A percentile compares a stretch with the other conserved stretches of the same genome.
Conservation (phyloP, 2,329 filamentous ascomycete species). For the Trichoderma guizhouense region DNA sequence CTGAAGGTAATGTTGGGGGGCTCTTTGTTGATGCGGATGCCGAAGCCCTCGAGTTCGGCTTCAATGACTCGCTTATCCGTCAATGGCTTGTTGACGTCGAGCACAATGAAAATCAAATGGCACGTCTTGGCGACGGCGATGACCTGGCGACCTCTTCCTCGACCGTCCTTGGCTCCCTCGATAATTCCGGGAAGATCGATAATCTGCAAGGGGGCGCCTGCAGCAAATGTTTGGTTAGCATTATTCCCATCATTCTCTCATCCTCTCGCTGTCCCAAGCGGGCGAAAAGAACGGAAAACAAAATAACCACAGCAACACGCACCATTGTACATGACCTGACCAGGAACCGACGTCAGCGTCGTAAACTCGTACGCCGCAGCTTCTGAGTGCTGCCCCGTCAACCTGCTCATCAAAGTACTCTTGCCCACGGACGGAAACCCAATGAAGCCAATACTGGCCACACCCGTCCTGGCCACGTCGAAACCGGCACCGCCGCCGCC, state of each 20-base stretch:
- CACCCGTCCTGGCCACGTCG: slow-evolving; percentile 95
- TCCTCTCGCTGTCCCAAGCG: background rate
- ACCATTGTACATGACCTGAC: slow-evolving; percentile 92
- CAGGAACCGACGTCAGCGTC: slow-evolving; percentile 93
- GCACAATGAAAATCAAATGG: slow-evolving; percentile 96
- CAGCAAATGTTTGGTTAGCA: slow-evolving; percentile 3
- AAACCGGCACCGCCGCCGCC: slow-evolving; percentile 86
- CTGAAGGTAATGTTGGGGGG: slow-evolving; percentile 99
- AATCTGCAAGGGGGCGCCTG: slow-evolving; percentile 90
- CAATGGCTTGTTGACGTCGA: slow-evolving; percentile 97
- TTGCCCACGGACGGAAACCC: slow-evolving; percentile 98
- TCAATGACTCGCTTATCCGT: slow-evolving; percentile 97
- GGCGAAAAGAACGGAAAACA: background rate
- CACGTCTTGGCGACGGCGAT: slow-evolving; percentile 99
- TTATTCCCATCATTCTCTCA: background rate
- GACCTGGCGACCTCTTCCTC: slow-evolving; percentile 94
- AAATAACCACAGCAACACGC: slow-evolving; percentile 24
- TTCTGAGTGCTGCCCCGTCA: slow-evolving; percentile 97
- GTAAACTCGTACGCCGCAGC: slow-evolving; percentile 98
- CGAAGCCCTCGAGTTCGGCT: slow-evolving; percentile 91
- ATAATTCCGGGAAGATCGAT: slow-evolving; percentile 98
- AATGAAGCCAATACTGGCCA: slow-evolving; percentile 95
- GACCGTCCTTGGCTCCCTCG: slow-evolving; percentile 95
- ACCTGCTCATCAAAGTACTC: slow-evolving; percentile 90
- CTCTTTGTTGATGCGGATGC: slow-evolving; percentile 94